Percentiles rank a stretch among this genome's conserved stretches.
These are phyloP conservation scores for Coriaria nepalensis DNA, from an alignment of 306 rosid genomes.

Conservation along the genomic window DNA sequence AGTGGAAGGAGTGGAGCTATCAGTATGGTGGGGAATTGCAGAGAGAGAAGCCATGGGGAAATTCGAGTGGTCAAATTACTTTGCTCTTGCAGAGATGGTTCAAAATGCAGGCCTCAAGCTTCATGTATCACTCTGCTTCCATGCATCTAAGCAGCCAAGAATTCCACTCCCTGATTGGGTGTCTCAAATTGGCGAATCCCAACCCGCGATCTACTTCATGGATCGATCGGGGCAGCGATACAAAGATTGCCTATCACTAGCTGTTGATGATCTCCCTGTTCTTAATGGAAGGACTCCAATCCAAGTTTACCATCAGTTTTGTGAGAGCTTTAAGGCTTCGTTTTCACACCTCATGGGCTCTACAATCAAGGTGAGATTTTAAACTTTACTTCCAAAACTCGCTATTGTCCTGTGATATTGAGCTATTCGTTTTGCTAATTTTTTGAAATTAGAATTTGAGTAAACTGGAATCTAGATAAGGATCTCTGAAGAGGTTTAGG, in stretches of 20 bases:
- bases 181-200: conserved; percentile 51
- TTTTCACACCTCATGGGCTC: conserved; percentile 52
- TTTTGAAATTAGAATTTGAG: no score
- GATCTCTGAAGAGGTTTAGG: no score
- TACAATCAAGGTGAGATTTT: conserved; percentile 46
- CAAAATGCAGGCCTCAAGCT: conserved; percentile 71
- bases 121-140: conserved; percentile 80
- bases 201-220: conserved; percentile 45
- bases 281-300: conserved; percentile 64
- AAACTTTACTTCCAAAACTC: no score
- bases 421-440: no score
- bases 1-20: conserved; percentile 49
- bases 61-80: conserved; percentile 77
- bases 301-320: conserved; percentile 61
- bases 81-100: conserved; percentile 67
- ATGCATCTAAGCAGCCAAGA: conserved; percentile 42
- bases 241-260: conserved; percentile 64
- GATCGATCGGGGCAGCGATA: conserved; percentile 48
- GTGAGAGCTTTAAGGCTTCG: conserved; percentile 73
- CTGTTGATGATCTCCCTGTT: conserved; percentile 69
- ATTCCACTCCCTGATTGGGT: conserved; percentile 82
- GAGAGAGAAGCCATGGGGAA: conserved; percentile 53
- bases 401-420: no score
- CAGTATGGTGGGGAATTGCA: conserved; percentile 52
- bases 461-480: no score